Evolutionary conservation across 805 yeast species (phyloP), one percentile per base, ranked within the genome.

Genomic region (Kazachstania kunashirensis): DNA sequence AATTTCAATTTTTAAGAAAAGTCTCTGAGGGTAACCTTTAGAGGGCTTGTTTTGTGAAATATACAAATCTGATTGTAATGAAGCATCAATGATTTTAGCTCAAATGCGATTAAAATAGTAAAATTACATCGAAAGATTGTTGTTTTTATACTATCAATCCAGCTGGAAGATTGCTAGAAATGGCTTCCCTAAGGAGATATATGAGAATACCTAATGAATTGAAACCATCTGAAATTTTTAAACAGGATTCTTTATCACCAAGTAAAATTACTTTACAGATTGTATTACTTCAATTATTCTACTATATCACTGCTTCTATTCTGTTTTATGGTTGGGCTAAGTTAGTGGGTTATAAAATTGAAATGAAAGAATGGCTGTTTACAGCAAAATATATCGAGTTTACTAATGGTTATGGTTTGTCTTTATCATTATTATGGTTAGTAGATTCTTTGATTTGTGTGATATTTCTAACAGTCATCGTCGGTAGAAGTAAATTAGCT

Each of bases 401-500:
- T 41, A 82, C 79, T 34, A 85, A 84, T 52, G 76, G 94, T 1
- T 64, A 83, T 54, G 97, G 97, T 2, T 64, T 86, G 53, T 76
- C 83, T 0, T 60, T 89, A 29, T 71, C 79, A 24, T 56, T 73
- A 6, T 58, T 88, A 39, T 89, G 97, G 97, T 63, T 89, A 12
- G 57, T 85, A 34, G 94, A 83, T 55, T 70, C 96, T 0, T 67
- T 92, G 30, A 64, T 92, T 28, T 80, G 94, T 47, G 95, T 86
- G 1, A 58, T 84, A 9, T 85, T 84, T 53, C 77, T 89, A 52
- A 84, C 94, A 1, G 61, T 88, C 2, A 77, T 89, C 19, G 95
- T 89, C 10, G 96, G 97, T 0, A 67, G 97, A 39, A 82, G 95
- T 29, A 92, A 89, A 57, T 64, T 89, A 34, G 97, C 96, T 0